Conservation (phyloP, 2,329 filamentous ascomycete species). For the Fusarium nurragi region DNA sequence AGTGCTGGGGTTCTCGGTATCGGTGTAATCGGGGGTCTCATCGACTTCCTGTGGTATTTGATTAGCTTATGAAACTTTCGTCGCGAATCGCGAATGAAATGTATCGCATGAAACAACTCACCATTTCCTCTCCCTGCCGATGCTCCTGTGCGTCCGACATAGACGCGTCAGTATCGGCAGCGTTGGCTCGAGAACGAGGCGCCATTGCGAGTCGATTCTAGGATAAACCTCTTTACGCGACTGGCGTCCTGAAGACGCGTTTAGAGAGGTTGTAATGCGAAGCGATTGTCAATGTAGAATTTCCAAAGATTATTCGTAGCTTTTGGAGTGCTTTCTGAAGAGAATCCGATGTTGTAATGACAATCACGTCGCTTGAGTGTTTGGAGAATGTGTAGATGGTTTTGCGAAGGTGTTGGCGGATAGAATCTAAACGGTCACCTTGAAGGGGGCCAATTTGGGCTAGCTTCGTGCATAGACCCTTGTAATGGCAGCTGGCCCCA, state of each 20-base stretch:
- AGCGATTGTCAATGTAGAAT: slow-evolving; percentile 12
- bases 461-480: slow-evolving; percentile 46
- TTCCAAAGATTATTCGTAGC: not conserved
- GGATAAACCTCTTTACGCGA: slow-evolving; percentile 63
- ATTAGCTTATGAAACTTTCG: slow-evolving; percentile 22
- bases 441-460: slow-evolving; percentile 46
- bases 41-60: slow-evolving; percentile 63
- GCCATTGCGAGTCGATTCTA: slow-evolving; percentile 57
- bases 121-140: slow-evolving; percentile 60
- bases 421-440: slow-evolving; percentile 51
- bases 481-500: slow-evolving; percentile 37
- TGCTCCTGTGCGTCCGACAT: slow-evolving; percentile 68
- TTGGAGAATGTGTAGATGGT: slow-evolving; percentile 44
- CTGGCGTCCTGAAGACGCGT: slow-evolving; percentile 59
- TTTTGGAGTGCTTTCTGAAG: slow-evolving; percentile 2
- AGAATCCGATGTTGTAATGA: slow-evolving; percentile 13
- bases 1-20: slow-evolving; percentile 73
- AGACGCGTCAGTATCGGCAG: slow-evolving; percentile 68
- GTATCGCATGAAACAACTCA: slow-evolving; percentile 43
- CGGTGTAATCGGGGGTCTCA: slow-evolving; percentile 72
- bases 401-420: slow-evolving; percentile 46
- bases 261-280: slow-evolving; percentile 36
- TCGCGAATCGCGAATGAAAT: not conserved
- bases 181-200: slow-evolving; percentile 63
- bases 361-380: slow-evolving; percentile 20